phyloP scores from a whole-genome alignment of 129 eudicot genomes.

The Daucus carota region DH1_v3.0 NC_030384.2:36956001-36956500 shows the following conservation, averaged over 20 bases:
- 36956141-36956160: neutral
- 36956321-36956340: neutral
- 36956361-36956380: neutral
- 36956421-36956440: constrained; percentile 19
- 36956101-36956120: neutral
- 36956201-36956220: constrained; percentile 19
- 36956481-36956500: neutral
- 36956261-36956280: constrained; percentile 15
- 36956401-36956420: constrained; percentile 35
- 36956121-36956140: neutral
- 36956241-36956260: constrained; percentile 17
- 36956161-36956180: constrained; percentile 12
- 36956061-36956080: neutral
- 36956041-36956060: too few relatives aligned
- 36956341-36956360: neutral
- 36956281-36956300: neutral
- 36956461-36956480: constrained; percentile 11
- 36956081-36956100: neutral
- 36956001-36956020: too few relatives aligned
- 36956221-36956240: constrained; percentile 1
- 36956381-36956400: neutral
- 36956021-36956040: too few relatives aligned
- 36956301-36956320: neutral
- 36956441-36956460: constrained; percentile 21
- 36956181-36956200: constrained; percentile 15